Conservation (phyloP, 306 rosid genomes). For the Albizia julibrissin region DNA sequence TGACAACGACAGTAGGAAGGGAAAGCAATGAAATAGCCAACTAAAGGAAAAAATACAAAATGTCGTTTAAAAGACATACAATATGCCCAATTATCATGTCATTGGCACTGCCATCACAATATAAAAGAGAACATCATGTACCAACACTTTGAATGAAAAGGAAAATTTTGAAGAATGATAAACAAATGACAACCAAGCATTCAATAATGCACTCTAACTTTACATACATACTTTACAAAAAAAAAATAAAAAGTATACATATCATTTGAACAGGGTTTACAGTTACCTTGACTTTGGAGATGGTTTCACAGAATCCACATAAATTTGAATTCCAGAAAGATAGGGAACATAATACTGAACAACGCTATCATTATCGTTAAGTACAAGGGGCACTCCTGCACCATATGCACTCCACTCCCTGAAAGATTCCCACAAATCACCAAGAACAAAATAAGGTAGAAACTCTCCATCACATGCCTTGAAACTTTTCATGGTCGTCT, state of each 20-base stretch:
- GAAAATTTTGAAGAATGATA: slow-evolving; percentile 4
- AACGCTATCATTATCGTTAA: slow-evolving; percentile 63
- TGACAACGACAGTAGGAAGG: background rate
- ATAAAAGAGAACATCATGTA: background rate
- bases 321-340: slow-evolving; percentile 73
- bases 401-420: slow-evolving; percentile 88
- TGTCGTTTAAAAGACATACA: background rate
- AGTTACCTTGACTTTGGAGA: slow-evolving; percentile 50
- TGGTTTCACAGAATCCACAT: slow-evolving; percentile 44
- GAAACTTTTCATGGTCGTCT: slow-evolving; percentile 57
- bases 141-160: background rate
- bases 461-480: slow-evolving; percentile 44
- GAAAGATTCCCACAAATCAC: slow-evolving; percentile 79
- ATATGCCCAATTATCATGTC: background rate
- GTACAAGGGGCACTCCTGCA: slow-evolving; percentile 73
- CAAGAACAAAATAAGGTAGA: slow-evolving; percentile 68
- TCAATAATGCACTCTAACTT: background rate
- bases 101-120: background rate
- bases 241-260: background rate
- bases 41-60: background rate
- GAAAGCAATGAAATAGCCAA: background rate
- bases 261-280: background rate
- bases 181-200: slow-evolving; percentile 6
- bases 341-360: slow-evolving; percentile 75
- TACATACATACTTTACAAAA: background rate